phyloP scores from a whole-genome alignment of 176 grass and related monocot species.

The Pontederia paniculata region DNA sequence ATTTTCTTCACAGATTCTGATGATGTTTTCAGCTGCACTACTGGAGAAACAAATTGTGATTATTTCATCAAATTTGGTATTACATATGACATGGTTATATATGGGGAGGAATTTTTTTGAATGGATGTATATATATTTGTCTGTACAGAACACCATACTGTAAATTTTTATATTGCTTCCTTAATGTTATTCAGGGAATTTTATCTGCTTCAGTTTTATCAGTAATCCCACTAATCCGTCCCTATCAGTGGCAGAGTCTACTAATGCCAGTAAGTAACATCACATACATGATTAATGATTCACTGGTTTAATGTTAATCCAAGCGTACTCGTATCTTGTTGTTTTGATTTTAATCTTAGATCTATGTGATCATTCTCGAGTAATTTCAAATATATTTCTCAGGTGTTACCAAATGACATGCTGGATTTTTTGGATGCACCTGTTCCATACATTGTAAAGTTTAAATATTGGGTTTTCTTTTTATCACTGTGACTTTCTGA shows the following conservation, averaged over 20 bases:
- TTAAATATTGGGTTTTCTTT: too few relatives aligned
- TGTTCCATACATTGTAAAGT: slow-evolving; percentile 78
- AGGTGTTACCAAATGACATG: slow-evolving; percentile 87
- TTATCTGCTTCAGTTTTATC: slow-evolving; percentile 81
- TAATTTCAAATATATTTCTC: slow-evolving; percentile 9
- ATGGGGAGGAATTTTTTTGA: neutral
- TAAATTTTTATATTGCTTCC: neutral
- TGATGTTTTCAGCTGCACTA: slow-evolving; percentile 71
- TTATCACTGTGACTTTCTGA: too few relatives aligned
- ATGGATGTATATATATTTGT: neutral
- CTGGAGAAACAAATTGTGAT: slow-evolving; percentile 85
- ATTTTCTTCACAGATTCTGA: slow-evolving; percentile 56
- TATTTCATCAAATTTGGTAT: slow-evolving; percentile 87
- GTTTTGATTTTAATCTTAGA: too few relatives aligned
- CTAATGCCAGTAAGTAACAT: slow-evolving; percentile 60
- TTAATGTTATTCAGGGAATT: slow-evolving; percentile 35
- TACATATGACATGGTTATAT: slow-evolving; percentile 1
- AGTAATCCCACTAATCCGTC: slow-evolving; percentile 77
- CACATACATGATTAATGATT: neutral
- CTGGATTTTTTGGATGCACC: slow-evolving; percentile 92
- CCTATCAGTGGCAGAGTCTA: slow-evolving; percentile 87
- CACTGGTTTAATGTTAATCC: too few relatives aligned
- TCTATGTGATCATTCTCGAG: too few relatives aligned
- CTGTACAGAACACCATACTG: neutral
- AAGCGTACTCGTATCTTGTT: neutral